Evolutionary conservation across 2,329 filamentous ascomycete species (phyloP), one percentile per base, ranked within the genome.

Genomic region (Whalleya microplaca): DNA sequence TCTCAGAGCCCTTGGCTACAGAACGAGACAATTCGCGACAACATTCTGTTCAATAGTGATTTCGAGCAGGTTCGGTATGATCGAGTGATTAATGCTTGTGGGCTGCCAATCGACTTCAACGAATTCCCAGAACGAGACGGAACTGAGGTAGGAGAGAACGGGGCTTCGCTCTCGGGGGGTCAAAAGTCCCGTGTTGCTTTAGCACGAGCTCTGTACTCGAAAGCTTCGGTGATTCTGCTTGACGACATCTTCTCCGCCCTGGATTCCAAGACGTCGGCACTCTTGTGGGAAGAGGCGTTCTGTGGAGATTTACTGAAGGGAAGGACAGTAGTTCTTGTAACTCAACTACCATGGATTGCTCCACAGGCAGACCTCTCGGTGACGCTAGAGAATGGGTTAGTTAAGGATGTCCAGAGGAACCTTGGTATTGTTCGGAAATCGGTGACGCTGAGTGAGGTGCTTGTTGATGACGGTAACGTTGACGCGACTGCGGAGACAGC

Each of bases 201-300:
- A 32, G 84, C 84, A 1, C 75, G 84, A 54, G 80, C 83, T 6
- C 66, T 86, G 1, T 86, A 86, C 66, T 85, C 83, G 1, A 80
- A 79, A 51, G 78, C 83, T 0, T 74, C 80, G 1, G 73, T 85
- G 2, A 71, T 86, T 20, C 72, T 86, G 0, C 76, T 86, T 1
- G 84, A 86, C 59, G 84, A 86, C 55, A 76, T 85, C 2, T 84
- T 86, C 60, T 83, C 83, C 1, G 84, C 84, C 0, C 73, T 86
- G 0, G 84, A 86, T 62, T 77, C 83, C 18, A 83, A 84, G 61
- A 86, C 84, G 0, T 79, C 81, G 1, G 79, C 80, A 16, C 73
- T 76, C 2, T 75, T 87, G 1, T 86, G 83, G 79, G 77, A 82
- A 55, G 73, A 79, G 52, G 84, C 81, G 61, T 86, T 87, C 64